These are phyloP conservation scores for Claviceps sp. DNA, from an alignment of 2,329 filamentous ascomycete species.

Conservation along the genomic window DNA sequence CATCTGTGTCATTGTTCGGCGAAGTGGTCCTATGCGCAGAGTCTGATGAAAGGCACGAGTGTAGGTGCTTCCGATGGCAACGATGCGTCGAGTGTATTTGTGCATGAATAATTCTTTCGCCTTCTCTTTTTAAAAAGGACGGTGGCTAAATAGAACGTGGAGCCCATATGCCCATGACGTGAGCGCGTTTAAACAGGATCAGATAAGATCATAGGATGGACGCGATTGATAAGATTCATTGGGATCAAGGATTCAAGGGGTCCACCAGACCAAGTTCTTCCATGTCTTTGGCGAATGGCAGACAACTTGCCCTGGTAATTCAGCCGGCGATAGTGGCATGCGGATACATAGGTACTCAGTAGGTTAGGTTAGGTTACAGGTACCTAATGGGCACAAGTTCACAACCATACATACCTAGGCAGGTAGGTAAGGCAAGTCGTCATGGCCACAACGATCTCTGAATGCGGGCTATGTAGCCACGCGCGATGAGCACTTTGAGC, in stretches of 20 bases:
- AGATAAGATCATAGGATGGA: constrained; percentile 3
- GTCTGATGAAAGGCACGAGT: not conserved
- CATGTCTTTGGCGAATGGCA: too few species aligned
- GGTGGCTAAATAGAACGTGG: not conserved
- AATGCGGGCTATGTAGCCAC: too few species aligned
- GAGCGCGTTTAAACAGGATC: not conserved
- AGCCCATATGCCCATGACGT: not conserved
- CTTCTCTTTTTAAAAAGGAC: not conserved
- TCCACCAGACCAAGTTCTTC: not conserved
- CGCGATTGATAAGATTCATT: constrained; percentile 1
- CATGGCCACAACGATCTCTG: too few species aligned
- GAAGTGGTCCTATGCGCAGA: not conserved
- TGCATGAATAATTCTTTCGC: not conserved
- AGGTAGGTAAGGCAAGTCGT: too few species aligned
- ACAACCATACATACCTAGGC: too few species aligned
- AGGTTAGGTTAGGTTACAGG: too few species aligned
- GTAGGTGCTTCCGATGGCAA: not conserved
- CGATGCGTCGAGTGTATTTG: not conserved
- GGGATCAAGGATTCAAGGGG: not conserved
- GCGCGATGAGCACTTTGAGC: too few species aligned
- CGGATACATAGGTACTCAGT: too few species aligned
- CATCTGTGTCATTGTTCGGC: constrained; percentile 1
- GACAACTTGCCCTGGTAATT: too few species aligned
- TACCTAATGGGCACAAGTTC: too few species aligned
- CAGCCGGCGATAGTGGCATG: too few species aligned